These are phyloP conservation scores for Penicillium alfredii DNA, from an alignment of 495 filamentous ascomycete genomes.

Conservation along the genomic window DNA sequence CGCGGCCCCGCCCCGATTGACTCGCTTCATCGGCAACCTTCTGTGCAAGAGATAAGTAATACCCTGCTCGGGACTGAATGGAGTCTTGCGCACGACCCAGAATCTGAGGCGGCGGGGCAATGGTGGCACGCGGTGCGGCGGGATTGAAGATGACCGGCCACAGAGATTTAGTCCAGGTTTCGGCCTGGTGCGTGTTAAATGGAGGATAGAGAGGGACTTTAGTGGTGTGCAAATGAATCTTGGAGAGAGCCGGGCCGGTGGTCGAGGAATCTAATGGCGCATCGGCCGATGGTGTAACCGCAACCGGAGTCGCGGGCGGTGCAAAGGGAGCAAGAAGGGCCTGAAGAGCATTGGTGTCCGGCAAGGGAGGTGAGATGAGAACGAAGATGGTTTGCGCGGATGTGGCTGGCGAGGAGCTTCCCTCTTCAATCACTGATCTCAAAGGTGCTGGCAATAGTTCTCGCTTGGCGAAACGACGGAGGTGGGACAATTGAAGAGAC, in stretches of 20 bases:
- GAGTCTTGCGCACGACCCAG: constrained; percentile 50
- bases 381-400: constrained; percentile 31
- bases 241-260: constrained; percentile 33
- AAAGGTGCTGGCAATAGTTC: constrained; percentile 56
- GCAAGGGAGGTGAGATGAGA: constrained; percentile 33
- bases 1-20: constrained; percentile 54
- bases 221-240: constrained; percentile 41
- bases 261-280: no score
- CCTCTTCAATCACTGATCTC: constrained; percentile 21
- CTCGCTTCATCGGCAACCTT: constrained; percentile 53
- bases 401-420: constrained; percentile 2
- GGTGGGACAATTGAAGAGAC: constrained; percentile 63
- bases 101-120: constrained; percentile 49
- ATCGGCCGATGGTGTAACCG: constrained; percentile 4
- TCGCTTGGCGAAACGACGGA: constrained; percentile 73
- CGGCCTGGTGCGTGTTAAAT: constrained; percentile 66
- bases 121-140: constrained; percentile 48
- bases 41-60: constrained; percentile 66
- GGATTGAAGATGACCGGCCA: constrained; percentile 90
- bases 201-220: constrained; percentile 71
- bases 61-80: constrained; percentile 45
- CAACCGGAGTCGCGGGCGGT: constrained; percentile 9
- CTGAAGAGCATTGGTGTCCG: constrained; percentile 22
- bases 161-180: constrained; percentile 65
- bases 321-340: constrained; percentile 33